Percentiles rank a stretch among this genome's conserved stretches.
phyloP scores from a whole-genome alignment of 1,284 basidiomycete genomes.

The Rhodofomes roseus region DNA sequence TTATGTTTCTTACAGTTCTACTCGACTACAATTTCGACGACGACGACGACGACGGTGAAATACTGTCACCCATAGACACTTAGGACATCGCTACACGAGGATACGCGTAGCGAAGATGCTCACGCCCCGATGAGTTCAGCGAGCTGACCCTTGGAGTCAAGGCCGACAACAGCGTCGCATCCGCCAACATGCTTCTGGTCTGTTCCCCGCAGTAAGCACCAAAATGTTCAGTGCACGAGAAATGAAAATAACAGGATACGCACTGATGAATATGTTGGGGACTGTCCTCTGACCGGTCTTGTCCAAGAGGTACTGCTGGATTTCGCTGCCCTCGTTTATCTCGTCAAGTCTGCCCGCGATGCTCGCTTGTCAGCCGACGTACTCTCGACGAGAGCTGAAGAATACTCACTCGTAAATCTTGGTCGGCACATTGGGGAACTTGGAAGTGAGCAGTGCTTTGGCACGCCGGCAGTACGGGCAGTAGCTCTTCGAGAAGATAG shows the following conservation, averaged over 20 bases:
- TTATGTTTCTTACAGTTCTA: neutral
- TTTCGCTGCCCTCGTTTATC: constrained; percentile 49
- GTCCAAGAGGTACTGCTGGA: constrained; percentile 56
- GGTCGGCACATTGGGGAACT: constrained; percentile 47
- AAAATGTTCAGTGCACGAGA: neutral
- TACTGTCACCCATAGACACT: neutral
- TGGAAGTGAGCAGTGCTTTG: constrained; percentile 48
- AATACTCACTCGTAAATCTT: constrained; percentile 56
- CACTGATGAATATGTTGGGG: constrained; percentile 68
- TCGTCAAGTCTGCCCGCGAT: constrained; percentile 41
- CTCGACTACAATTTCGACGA: constrained; percentile 4
- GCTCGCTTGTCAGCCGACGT: neutral
- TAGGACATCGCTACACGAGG: neutral
- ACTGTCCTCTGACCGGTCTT: constrained; percentile 64
- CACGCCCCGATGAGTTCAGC: constrained; percentile 25
- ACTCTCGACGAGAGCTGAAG: constrained; percentile 4
- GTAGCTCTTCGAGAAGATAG: constrained; percentile 68
- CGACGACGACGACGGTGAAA: neutral
- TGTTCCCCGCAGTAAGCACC: constrained; percentile 19
- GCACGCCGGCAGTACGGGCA: constrained; percentile 59
- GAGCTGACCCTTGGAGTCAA: constrained; percentile 27
- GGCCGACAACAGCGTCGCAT: constrained; percentile 24
- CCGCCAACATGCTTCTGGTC: constrained; percentile 55
- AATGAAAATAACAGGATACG: constrained; percentile 24
- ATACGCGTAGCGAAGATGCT: constrained; percentile 8